Conservation (phyloP, 2,329 filamentous ascomycete genomes). For the Beauveria caledonica region DNA sequence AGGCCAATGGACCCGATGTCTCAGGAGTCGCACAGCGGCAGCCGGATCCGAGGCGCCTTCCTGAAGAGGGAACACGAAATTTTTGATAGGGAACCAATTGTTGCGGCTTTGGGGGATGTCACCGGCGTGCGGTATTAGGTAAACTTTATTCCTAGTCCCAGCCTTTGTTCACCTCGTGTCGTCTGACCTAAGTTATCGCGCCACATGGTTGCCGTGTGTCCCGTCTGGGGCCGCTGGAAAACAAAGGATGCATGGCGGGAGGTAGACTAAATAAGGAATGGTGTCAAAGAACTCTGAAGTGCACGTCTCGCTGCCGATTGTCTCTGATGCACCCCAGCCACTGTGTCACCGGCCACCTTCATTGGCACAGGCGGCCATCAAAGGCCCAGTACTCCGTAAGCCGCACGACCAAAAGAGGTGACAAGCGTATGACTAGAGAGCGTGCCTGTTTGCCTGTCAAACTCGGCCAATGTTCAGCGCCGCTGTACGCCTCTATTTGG, state of each 20-base stretch:
- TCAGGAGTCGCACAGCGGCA: background rate
- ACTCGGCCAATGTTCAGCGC: background rate
- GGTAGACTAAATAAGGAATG: background rate
- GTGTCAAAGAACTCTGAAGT: background rate
- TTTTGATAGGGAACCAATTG: background rate
- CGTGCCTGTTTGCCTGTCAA: constrained; percentile 3
- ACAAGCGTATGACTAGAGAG: background rate
- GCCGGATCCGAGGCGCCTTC: constrained; percentile 2
- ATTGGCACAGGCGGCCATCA: background rate
- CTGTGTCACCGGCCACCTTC: background rate
- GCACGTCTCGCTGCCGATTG: background rate
- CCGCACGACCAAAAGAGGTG: constrained; percentile 6
- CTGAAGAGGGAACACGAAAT: background rate
- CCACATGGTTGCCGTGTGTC: background rate
- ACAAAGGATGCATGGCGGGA: background rate
- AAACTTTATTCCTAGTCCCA: background rate
- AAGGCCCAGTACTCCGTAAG: background rate
- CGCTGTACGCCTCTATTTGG: background rate
- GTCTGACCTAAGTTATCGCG: background rate
- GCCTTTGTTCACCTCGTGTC: background rate
- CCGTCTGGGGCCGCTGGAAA: no score
- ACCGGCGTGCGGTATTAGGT: background rate
- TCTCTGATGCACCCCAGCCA: background rate
- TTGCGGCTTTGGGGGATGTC: constrained; percentile 4
- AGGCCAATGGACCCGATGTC: background rate